Percentiles rank a stretch among this genome's conserved stretches.
Evolutionary conservation across 164 flowering plant species (phyloP).

Genomic region (Annona squamosa): DNA sequence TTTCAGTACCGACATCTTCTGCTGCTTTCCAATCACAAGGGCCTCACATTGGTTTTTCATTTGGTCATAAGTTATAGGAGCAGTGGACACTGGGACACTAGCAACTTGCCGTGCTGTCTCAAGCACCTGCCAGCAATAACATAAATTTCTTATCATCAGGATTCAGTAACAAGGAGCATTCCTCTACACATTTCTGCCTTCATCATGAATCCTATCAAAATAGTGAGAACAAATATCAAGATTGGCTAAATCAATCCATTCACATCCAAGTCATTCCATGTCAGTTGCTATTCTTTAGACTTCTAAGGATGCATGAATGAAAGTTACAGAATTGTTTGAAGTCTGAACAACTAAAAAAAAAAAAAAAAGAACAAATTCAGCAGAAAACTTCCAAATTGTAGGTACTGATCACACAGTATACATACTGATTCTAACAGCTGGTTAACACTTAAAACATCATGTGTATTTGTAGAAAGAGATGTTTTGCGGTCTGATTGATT

Average conservation of each 20-base stretch:
- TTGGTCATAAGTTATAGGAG: conserved; percentile 73
- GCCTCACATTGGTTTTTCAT: conserved; percentile 89
- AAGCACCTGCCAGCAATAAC: conserved; percentile 39
- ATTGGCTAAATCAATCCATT: not conserved
- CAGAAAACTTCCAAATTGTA: not conserved
- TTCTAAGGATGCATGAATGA: not conserved
- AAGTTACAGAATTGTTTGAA: not conserved
- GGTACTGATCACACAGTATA: not conserved
- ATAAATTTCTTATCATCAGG: not conserved
- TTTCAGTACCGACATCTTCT: conserved; percentile 76
- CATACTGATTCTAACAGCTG: conserved; percentile 83
- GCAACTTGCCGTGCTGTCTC: conserved; percentile 88
- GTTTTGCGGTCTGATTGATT: conserved; percentile 61
- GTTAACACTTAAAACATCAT: conserved; percentile 65
- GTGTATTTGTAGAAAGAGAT: conserved; percentile 42
- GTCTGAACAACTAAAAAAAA: too few relatives aligned
- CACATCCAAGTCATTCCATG: not conserved
- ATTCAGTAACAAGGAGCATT: not conserved
- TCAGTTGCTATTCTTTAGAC: not conserved
- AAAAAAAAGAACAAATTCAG: not conserved
- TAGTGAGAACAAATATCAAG: not conserved
- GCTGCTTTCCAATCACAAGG: conserved; percentile 73
- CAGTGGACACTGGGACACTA: conserved; percentile 47
- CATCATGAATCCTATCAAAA: not conserved
- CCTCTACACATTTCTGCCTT: not conserved